Base-by-base conservation (phyloP, 2,329 filamentous ascomycete species). In the Trichophyton schoenleinii region DNA sequence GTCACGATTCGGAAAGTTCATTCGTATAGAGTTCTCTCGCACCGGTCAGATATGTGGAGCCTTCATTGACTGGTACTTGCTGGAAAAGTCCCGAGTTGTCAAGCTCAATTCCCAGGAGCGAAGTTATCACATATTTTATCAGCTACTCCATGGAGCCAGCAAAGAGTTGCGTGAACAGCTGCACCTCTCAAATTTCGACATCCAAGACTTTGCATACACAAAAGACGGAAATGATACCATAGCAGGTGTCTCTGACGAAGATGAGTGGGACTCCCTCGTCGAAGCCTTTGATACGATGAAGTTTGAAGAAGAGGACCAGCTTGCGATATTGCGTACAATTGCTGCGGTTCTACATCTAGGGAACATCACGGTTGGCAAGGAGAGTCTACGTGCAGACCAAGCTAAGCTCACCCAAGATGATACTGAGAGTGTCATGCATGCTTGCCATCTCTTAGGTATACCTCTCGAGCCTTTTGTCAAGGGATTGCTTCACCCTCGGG, bases 91-190 rank as follows among this genome's bases (percentile, higher is more conserved):
- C n/a, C 84, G 94, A 67, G 94, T 99, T 6, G 92, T 99, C 20
- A 87, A 86, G 48, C 83, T 96, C 64, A 96, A 95, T 70, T 71
- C 83, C 0, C 88, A 90, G 61, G 94, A 99, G 76, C 85, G 94
- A 60, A 99, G 95, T 70, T 99, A 99, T 72, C 94, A 99, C 72
- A 81, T 99, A 61, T 99, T 99, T 73, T 99, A 99, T 71, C 95
- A 99, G 74, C 81, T 99, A 15, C 79, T 99, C 3, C 88, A 88
- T 67, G 94, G 95, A 25, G 90, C 91, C 0, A 87, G 90, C 69
- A 74, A 77, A 25, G 78, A 80, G 57, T 83, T 91, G 76, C 91
- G 88, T 67, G 83, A 86, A 60, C 84, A 89, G 11, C 87, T 97
- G 61, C 77, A 95, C 36, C 77, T 99, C 1, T 83, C 86, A 49